phyloP scores from a whole-genome alignment of 208 protist species.

The Entamoeba invadens region DNA sequence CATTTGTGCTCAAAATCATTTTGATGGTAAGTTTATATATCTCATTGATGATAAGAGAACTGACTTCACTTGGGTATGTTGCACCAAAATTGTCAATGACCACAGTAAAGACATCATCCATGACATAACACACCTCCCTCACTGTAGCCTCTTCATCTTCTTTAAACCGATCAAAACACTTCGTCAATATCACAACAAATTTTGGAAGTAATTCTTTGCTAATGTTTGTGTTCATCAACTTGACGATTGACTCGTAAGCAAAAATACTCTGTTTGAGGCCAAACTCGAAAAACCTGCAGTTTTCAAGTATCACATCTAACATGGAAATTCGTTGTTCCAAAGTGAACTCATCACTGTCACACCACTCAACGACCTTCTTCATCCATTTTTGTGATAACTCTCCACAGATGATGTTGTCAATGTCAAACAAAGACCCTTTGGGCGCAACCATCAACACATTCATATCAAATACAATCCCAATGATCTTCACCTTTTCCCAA shows the following conservation, averaged over 20 bases:
- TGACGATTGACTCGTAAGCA: not conserved
- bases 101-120: not conserved
- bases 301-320: not conserved
- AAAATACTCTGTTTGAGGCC: not conserved
- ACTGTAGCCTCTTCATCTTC: not conserved
- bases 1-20: not conserved
- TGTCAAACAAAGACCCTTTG: not conserved
- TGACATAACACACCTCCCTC: not conserved
- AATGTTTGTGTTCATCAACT: not conserved
- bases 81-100: not conserved
- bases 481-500: not conserved
- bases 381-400: not conserved
- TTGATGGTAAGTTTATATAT: not conserved
- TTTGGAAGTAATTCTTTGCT: not conserved
- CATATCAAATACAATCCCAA: not conserved
- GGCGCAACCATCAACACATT: not conserved
- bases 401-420: not conserved
- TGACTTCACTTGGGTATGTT: not conserved
- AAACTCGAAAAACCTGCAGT: not conserved
- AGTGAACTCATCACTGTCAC: not conserved
- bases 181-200: not conserved
- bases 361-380: not conserved
- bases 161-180: not conserved
- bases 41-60: not conserved
- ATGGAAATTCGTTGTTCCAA: not conserved